Conservation (phyloP, 257 asterid genomes). For the Euphrasia confusa region DNA sequence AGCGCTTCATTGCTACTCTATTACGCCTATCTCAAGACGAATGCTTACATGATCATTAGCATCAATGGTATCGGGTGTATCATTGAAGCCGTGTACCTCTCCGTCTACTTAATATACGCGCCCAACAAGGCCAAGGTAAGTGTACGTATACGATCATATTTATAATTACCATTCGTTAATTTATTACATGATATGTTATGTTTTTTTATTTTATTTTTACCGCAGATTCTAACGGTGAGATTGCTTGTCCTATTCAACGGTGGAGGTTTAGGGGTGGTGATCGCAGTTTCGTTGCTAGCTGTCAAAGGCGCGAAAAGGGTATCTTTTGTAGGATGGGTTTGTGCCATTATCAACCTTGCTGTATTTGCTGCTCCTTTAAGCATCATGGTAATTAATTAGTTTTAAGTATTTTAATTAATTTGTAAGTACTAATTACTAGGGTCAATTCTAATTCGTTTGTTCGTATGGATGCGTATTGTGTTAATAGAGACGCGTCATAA, state of each 20-base stretch:
- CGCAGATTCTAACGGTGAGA: conserved; percentile 40
- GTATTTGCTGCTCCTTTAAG: conserved; percentile 73
- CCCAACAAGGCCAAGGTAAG: conserved; percentile 41
- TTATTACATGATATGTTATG: no score
- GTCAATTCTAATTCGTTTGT: not conserved
- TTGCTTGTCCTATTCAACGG: conserved; percentile 38
- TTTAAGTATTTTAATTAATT: not conserved
- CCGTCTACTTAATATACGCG: conserved; percentile 39
- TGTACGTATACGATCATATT: conserved; percentile 10
- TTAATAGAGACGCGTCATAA: conserved; percentile 49
- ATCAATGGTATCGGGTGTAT: conserved; percentile 52
- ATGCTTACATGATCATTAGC: conserved; percentile 49
- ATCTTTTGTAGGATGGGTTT: conserved; percentile 58
- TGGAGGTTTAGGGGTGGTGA: conserved; percentile 44
- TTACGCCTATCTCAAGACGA: conserved; percentile 54
- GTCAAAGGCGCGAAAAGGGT: conserved; percentile 41
- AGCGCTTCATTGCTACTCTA: conserved; percentile 58
- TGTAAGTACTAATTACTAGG: not conserved
- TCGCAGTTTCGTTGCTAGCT: conserved; percentile 31
- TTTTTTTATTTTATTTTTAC: not conserved
- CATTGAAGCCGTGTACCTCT: conserved; percentile 44
- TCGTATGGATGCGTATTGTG: not conserved
- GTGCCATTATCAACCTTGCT: conserved; percentile 53
- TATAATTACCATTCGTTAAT: no score
- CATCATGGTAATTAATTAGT: conserved; percentile 47